Base-by-base conservation (phyloP, 192 early-diverging fungal species). In the Umbelopsis ramanniana region DNA sequence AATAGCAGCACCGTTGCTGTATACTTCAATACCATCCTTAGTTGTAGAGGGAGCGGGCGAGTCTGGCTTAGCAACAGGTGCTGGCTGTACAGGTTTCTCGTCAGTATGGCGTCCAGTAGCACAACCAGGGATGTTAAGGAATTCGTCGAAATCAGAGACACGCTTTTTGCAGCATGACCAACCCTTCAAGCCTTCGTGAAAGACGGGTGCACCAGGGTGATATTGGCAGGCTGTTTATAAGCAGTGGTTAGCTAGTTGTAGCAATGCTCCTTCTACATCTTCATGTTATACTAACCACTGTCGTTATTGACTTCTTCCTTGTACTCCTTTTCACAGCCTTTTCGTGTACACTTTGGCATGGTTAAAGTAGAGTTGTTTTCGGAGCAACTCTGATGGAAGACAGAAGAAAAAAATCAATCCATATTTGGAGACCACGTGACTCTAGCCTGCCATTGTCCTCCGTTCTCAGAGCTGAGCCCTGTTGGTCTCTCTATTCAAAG, bases 181-280 rank as follows among this genome's bases (percentile, higher is more conserved):
- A 50, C 95, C 94, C 83, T 95, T 93, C 50, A 91, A 84, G 46
- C 95, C 97, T 77, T 99, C 97, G 81, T 98, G 97, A 82, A 99
- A 99, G 54, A 95, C 89, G 19, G 97, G 97, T 22, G 84, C 89
- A 24, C 91, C 92, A 2, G 94, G 84, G 74, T 99, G 97, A 83
- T 89, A 93, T 72, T 91, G 89, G 86, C 96, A 97, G 7, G 93
- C 87, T 52, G 23, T 11, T 26, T 11, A 66, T 10, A 52, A n/a
- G 8, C 52, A 53, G 29, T 50, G 2, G 37, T 45, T 29, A 19
- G 26, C 6, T n/a, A 3, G 12, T 66, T 2, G 21, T 66, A 46
- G n/a, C 12, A 29, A 2, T 22, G 29, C 21, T 22, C n/a, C n/a
- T 40, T 11, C n/a, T 6, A 26, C 15, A 37, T 66, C 8, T 1